Conservation (phyloP, 768 basidiomycete species). For the Mycena indigotica region DNA sequence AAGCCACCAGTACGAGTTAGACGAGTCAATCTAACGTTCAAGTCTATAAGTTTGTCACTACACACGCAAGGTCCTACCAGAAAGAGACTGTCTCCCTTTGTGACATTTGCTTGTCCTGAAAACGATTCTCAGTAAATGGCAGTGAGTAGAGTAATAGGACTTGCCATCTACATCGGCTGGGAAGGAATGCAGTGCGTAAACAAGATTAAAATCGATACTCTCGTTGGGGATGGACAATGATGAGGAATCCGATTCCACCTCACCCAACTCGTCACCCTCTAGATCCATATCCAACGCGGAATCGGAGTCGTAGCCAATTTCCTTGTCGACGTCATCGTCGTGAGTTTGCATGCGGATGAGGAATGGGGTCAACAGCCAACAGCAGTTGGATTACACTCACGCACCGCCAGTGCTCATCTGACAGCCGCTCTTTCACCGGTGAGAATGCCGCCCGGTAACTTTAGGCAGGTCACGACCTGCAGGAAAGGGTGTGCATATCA, state of each 20-base stretch:
- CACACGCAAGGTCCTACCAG: too few relatives aligned
- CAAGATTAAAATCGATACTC: conserved; percentile 90
- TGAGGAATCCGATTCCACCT: conserved; percentile 78
- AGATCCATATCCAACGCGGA: conserved; percentile 75
- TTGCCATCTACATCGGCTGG: conserved; percentile 98
- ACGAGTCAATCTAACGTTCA: too few relatives aligned
- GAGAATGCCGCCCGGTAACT: too few relatives aligned
- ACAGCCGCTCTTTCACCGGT: too few relatives aligned
- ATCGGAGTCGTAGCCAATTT: conserved; percentile 83
- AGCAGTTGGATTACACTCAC: too few relatives aligned
- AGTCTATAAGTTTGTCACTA: too few relatives aligned
- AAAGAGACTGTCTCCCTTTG: too few relatives aligned
- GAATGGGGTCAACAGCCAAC: neutral
- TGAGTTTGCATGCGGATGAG: neutral
- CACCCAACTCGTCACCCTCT: conserved; percentile 69
- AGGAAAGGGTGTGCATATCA: too few relatives aligned
- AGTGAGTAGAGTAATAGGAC: conserved; percentile 90
- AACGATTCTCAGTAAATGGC: neutral
- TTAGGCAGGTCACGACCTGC: too few relatives aligned
- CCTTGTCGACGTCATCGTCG: conserved; percentile 43
- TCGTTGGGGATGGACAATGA: conserved; percentile 87
- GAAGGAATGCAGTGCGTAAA: conserved; percentile 92
- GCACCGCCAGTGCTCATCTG: too few relatives aligned
- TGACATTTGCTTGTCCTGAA: neutral
- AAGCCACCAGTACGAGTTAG: conserved; percentile 99